Conservation (phyloP, 1,284 basidiomycete genomes). For the Flammula alnicola region DNA sequence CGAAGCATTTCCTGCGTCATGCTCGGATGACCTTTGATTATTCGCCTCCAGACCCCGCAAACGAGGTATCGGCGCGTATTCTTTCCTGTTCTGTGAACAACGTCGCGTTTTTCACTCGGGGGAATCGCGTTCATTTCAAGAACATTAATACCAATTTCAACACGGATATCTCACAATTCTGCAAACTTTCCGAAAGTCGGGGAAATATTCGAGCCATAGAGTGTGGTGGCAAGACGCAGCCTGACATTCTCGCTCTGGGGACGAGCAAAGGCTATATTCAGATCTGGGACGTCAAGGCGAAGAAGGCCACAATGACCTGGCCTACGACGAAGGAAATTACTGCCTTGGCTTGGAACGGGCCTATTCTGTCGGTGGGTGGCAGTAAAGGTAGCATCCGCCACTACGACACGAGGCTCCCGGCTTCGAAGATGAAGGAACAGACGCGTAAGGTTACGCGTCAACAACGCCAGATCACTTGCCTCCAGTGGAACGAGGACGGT, state of each 20-base stretch:
- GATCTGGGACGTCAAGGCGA: slow-evolving; percentile 54
- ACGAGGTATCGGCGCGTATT: slow-evolving; percentile 28
- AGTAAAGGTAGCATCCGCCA: slow-evolving; percentile 54
- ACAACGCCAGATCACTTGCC: slow-evolving; percentile 48
- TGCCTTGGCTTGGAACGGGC: slow-evolving; percentile 52
- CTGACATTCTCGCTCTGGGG: slow-evolving; percentile 48
- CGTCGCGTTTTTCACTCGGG: slow-evolving; percentile 53
- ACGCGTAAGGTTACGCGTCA: slow-evolving; percentile 54
- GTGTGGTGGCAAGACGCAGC: slow-evolving; percentile 43
- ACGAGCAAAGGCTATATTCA: slow-evolving; percentile 54
- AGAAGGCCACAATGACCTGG: slow-evolving; percentile 50
- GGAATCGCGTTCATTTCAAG: slow-evolving; percentile 58
- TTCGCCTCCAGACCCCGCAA: slow-evolving; percentile 23
- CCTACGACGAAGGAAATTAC: slow-evolving; percentile 45
- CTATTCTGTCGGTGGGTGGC: slow-evolving; percentile 51
- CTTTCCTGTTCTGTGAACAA: slow-evolving; percentile 49
- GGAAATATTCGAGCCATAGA: slow-evolving; percentile 50
- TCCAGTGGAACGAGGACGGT: slow-evolving; percentile 55
- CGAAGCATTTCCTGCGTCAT: slow-evolving; percentile 40
- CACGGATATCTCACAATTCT: slow-evolving; percentile 54
- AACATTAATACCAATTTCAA: slow-evolving; percentile 39
- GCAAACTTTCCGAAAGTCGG: slow-evolving; percentile 49
- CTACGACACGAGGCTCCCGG: slow-evolving; percentile 54
- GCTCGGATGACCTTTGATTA: slow-evolving; percentile 48
- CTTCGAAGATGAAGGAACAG: slow-evolving; percentile 55